These are phyloP conservation scores for Xanthoconium stramineum DNA, from an alignment of 768 basidiomycete genomes.

Conservation along the genomic window DNA sequence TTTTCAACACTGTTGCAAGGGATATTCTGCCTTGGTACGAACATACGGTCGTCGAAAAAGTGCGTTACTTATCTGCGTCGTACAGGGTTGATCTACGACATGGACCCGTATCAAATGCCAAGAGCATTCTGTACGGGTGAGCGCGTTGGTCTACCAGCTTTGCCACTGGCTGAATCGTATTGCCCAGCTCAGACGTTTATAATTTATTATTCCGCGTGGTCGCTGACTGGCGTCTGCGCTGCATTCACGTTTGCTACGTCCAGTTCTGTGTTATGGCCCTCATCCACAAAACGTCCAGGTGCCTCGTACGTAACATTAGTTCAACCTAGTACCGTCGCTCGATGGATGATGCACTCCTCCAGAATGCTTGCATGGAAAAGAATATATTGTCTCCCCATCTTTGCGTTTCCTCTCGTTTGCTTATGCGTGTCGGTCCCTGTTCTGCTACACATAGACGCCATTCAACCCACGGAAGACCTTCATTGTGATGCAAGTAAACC, in stretches of 20 bases:
- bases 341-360: background rate
- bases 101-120: conserved; percentile 62
- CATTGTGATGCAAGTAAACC: conserved; percentile 60
- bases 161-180: conserved; percentile 12
- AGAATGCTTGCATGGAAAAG: conserved; percentile 52
- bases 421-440: conserved; percentile 42
- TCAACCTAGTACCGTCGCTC: background rate
- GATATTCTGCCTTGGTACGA: conserved; percentile 57
- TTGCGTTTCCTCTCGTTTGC: conserved; percentile 47
- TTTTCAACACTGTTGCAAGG: conserved; percentile 52
- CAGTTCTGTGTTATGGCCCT: conserved; percentile 40
- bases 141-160: conserved; percentile 7
- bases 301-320: conserved; percentile 16
- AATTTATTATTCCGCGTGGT: conserved; percentile 41
- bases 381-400: conserved; percentile 41
- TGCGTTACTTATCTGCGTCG: background rate
- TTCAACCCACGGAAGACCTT: conserved; percentile 48
- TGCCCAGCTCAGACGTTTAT: conserved; percentile 23
- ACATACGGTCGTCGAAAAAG: background rate
- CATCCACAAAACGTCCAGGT: conserved; percentile 25
- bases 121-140: conserved; percentile 53
- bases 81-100: conserved; percentile 59
- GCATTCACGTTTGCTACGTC: conserved; percentile 48
- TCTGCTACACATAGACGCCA: conserved; percentile 42
- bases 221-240: conserved; percentile 43